phyloP scores from a whole-genome alignment of 2,329 filamentous ascomycete species.

The Colletotrichum tropicale region DNA sequence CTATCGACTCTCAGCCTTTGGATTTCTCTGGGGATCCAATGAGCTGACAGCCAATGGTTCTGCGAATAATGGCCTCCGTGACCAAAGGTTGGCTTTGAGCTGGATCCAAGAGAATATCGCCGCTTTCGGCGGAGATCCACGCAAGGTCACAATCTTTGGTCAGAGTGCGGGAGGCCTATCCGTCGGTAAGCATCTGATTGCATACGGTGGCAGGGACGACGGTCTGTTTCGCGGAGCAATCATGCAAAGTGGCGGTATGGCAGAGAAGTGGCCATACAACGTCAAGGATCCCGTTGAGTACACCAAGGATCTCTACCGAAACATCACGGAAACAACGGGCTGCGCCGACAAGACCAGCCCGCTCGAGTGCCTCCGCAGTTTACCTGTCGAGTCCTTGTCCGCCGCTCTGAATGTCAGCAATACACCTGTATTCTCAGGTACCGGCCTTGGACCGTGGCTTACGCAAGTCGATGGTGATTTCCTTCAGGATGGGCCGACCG shows the following conservation, averaged over 20 bases:
- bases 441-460: neutral
- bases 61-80: constrained; percentile 54
- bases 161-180: constrained; percentile 57
- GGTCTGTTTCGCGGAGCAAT: constrained; percentile 57
- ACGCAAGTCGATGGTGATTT: constrained; percentile 40
- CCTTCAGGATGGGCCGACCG: constrained; percentile 44
- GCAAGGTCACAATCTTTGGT: constrained; percentile 55
- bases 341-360: neutral
- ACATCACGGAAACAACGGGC: constrained; percentile 8
- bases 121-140: constrained; percentile 52
- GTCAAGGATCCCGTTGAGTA: neutral
- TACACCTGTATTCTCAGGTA: constrained; percentile 22
- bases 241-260: constrained; percentile 41
- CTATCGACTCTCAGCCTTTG: constrained; percentile 55
- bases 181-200: constrained; percentile 52
- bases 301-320: constrained; percentile 7
- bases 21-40: constrained; percentile 49
- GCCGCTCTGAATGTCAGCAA: constrained; percentile 30
- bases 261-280: constrained; percentile 19
- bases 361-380: constrained; percentile 29
- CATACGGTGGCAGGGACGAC: constrained; percentile 57
- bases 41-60: constrained; percentile 44
- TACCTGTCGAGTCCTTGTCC: constrained; percentile 32
- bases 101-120: constrained; percentile 57
- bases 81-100: constrained; percentile 51